A percentile compares a stretch with the other conserved stretches of the same genome.
Evolutionary conservation across 164 flowering plant species (phyloP).

Genomic region (Taxillus chinensis): DNA sequence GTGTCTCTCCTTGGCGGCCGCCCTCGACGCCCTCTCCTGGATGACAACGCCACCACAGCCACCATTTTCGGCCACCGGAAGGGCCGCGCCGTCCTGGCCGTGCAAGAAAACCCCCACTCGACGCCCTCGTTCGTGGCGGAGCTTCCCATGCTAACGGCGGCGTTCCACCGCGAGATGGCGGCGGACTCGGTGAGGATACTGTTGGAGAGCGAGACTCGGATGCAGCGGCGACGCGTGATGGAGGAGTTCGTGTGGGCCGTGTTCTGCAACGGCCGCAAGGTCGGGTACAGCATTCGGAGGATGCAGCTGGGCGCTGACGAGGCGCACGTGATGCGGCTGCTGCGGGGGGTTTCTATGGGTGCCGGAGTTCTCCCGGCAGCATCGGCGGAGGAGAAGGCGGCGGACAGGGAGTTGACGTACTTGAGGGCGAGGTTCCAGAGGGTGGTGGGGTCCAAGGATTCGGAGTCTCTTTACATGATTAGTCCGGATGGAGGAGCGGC

Average conservation of each 20-base stretch:
- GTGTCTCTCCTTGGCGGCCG: slow-evolving; percentile 58
- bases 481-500: slow-evolving; percentile 53
- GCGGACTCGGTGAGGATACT: slow-evolving; percentile 61
- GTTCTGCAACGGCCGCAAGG: slow-evolving; percentile 69
- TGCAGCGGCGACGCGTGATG: slow-evolving; percentile 42
- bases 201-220: slow-evolving; percentile 67
- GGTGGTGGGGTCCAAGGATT: slow-evolving; percentile 72
- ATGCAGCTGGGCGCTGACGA: slow-evolving; percentile 60
- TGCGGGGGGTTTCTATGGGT: slow-evolving; percentile 86
- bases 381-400: slow-evolving; percentile 24
- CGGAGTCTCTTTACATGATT: slow-evolving; percentile 73
- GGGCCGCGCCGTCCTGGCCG: slow-evolving; percentile 53
- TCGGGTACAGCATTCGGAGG: slow-evolving; percentile 66
- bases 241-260: slow-evolving; percentile 90
- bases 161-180: slow-evolving; percentile 66
- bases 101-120: slow-evolving; percentile 67
- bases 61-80: slow-evolving; percentile 68
- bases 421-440: slow-evolving; percentile 76
- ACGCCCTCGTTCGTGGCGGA: slow-evolving; percentile 61
- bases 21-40: slow-evolving; percentile 40
- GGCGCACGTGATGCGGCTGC: slow-evolving; percentile 50
- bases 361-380: slow-evolving; percentile 71
- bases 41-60: slow-evolving; percentile 42
- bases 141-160: slow-evolving; percentile 46
- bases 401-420: slow-evolving; percentile 70